Evolutionary conservation across 257 asterid genomes (phyloP).

Genomic region (Anisodus tanguticus): DNA sequence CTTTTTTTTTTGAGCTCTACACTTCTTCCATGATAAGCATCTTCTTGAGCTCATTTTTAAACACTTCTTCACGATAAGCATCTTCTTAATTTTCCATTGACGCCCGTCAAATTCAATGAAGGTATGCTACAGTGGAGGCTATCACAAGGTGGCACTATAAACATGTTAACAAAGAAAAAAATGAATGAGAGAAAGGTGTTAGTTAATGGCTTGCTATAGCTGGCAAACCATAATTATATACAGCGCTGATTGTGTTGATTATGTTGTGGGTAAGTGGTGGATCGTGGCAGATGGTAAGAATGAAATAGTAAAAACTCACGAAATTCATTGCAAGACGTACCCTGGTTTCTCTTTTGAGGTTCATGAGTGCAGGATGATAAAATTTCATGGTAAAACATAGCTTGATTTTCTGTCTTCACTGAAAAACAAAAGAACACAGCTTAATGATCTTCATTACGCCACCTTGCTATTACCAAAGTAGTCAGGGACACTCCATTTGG

Average conservation of each 20-base stretch:
- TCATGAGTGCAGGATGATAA: neutral
- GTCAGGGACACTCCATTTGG: neutral
- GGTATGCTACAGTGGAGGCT: too few species aligned
- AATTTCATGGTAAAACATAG: neutral
- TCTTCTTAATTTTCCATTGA: too few species aligned
- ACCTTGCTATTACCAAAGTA: neutral
- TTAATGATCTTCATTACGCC: neutral
- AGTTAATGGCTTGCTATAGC: conserved; percentile 15
- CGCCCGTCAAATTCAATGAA: too few species aligned
- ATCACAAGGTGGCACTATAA: neutral
- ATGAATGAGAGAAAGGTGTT: neutral
- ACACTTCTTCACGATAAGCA: too few species aligned
- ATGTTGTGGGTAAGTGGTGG: neutral
- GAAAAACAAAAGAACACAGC: neutral
- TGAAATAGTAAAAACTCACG: neutral
- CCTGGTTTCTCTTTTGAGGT: conserved; percentile 9
- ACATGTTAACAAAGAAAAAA: neutral
- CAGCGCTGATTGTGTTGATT: neutral
- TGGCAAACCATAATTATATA: neutral
- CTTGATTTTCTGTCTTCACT: neutral
- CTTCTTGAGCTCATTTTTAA: too few species aligned
- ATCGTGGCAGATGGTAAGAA: conserved; percentile 12
- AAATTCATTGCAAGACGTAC: neutral
- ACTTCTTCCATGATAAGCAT: too few species aligned
- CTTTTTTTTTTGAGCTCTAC: too few species aligned